Conservation (phyloP, 2,329 filamentous ascomycete genomes). For the Colletotrichum tofieldiae region DNA sequence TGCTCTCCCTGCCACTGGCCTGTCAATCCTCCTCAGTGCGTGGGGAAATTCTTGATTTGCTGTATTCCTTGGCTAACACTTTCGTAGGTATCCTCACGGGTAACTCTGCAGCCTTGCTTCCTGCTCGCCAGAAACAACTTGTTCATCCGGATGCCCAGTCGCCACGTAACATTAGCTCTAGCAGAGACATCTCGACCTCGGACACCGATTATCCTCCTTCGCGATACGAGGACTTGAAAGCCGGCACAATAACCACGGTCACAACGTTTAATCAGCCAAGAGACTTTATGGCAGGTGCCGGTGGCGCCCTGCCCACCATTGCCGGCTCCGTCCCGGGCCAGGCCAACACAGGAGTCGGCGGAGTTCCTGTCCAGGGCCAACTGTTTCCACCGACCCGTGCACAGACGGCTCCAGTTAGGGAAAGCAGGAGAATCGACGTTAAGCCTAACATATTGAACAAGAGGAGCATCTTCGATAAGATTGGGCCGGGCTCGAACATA, state of each 20-base stretch:
- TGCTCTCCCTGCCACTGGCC: conserved; percentile 65
- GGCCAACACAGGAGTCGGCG: conserved; percentile 55
- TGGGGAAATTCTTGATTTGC: conserved; percentile 21
- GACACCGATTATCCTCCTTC: conserved; percentile 62
- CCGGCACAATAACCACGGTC: conserved; percentile 55
- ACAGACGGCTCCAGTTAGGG: conserved; percentile 46
- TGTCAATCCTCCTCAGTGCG: conserved; percentile 66
- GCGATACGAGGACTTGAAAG: conserved; percentile 66
- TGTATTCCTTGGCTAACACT: conserved; percentile 19
- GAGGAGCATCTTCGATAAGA: conserved; percentile 49
- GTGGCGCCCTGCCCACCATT: conserved; percentile 55
- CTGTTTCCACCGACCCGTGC: conserved; percentile 60
- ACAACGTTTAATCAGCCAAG: conserved; percentile 55
- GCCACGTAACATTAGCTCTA: conserved; percentile 52
- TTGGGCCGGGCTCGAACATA: conserved; percentile 46
- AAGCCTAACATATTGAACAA: conserved; percentile 46
- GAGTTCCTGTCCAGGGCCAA: conserved; percentile 57
- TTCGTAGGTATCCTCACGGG: conserved; percentile 53
- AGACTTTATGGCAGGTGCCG: conserved; percentile 46
- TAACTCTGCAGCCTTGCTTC: conserved; percentile 55
- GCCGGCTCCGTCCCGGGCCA: conserved; percentile 56
- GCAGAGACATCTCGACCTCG: conserved; percentile 59
- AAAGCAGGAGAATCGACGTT: conserved; percentile 42
- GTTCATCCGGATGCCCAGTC: conserved; percentile 56
- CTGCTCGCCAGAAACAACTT: conserved; percentile 49